Conservation (phyloP, 495 filamentous ascomycete genomes). For the Neurospora sp. region DNA sequence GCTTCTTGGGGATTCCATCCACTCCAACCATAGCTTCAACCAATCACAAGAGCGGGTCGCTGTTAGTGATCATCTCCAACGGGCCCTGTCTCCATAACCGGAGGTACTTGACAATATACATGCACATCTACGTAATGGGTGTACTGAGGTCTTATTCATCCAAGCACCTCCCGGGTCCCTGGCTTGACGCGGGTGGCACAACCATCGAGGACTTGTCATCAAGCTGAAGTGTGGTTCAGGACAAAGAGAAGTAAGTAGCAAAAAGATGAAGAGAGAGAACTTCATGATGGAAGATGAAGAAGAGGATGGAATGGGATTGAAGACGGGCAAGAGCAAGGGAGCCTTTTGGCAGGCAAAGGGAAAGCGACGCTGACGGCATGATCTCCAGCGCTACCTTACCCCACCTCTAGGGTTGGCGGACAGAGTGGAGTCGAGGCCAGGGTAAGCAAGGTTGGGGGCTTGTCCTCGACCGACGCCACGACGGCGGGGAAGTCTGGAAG, state of each 20-base stretch:
- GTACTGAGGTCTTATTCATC: not conserved
- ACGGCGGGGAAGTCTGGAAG: not conserved
- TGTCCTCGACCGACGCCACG: not conserved
- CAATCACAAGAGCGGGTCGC: not conserved
- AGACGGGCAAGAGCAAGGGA: not conserved
- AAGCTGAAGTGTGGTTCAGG: not conserved
- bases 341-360: not conserved
- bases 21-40: not conserved
- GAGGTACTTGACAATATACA: not conserved
- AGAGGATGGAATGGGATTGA: not conserved
- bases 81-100: not conserved
- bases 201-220: not conserved
- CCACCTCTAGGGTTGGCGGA: not conserved
- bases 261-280: not conserved
- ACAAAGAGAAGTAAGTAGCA: not conserved
- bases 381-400: not conserved
- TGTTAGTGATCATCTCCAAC: not conserved
- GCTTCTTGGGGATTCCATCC: slow-evolving; percentile 22
- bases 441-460: not conserved
- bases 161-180: not conserved
- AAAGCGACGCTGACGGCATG: not conserved
- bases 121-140: not conserved
- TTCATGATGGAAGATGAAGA: not conserved
- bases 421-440: not conserved
- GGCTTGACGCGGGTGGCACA: not conserved